phyloP scores from a whole-genome alignment of 1,284 basidiomycete genomes.

The Ganoderma resinaceum region DNA sequence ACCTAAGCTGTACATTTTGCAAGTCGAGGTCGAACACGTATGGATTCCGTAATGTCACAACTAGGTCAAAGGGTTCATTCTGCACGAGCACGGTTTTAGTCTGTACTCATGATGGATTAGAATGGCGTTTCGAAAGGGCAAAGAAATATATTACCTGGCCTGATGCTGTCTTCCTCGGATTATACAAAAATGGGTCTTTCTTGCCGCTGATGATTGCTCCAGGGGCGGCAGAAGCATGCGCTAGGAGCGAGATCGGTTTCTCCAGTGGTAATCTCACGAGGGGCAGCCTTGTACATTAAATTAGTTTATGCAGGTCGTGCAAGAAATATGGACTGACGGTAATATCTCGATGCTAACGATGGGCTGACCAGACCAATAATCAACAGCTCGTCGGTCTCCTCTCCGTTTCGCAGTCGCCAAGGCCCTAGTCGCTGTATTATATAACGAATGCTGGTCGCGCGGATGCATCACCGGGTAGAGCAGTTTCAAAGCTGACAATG shows the following conservation, averaged over 20 bases:
- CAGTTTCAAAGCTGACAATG: conserved; percentile 77
- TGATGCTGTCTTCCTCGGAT: conserved; percentile 71
- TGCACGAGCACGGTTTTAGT: conserved; percentile 76
- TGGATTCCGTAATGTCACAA: conserved; percentile 88
- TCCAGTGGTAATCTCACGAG: conserved; percentile 76
- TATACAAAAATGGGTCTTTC: conserved; percentile 88
- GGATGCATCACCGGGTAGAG: conserved; percentile 71
- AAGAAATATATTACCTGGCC: conserved; percentile 58
- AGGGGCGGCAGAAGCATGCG: conserved; percentile 48
- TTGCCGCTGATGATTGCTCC: conserved; percentile 59
- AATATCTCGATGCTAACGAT: conserved; percentile 81
- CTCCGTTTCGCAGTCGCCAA: conserved; percentile 77
- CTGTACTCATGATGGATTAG: conserved; percentile 40
- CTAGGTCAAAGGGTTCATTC: conserved; percentile 84
- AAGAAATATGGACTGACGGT: conserved; percentile 55
- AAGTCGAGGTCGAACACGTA: conserved; percentile 92
- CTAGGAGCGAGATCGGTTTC: conserved; percentile 66
- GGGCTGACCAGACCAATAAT: conserved; percentile 86
- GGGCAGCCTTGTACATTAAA: conserved; percentile 60
- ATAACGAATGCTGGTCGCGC: conserved; percentile 81
- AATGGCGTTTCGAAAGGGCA: not conserved
- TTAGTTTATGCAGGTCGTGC: not conserved
- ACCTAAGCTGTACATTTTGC: conserved; percentile 85
- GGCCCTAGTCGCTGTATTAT: conserved; percentile 72
- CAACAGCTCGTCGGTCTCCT: conserved; percentile 72